Evolutionary conservation across 2,329 filamentous ascomycete species (phyloP), one percentile per base, ranked within the genome.

Genomic region (Intubia oerlemansii): DNA sequence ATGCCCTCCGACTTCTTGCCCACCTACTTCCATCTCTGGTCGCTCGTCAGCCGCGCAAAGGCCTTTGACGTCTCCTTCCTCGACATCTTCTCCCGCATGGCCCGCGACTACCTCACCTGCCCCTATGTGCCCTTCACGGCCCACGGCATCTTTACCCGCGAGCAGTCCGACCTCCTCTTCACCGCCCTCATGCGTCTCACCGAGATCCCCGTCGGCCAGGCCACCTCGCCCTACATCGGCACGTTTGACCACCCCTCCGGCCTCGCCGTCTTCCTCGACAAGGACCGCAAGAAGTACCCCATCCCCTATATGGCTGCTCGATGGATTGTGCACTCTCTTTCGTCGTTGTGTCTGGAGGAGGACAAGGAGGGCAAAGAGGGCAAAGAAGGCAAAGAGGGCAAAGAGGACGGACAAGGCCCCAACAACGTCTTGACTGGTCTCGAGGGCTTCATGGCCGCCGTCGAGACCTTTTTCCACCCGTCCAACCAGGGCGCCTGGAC

Each of bases 401-500:
- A n/a, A n/a, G n/a, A n/a, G n/a, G 29, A 24, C 11, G 14, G 12
- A 11, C 14, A n/a, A 17, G 17, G 29, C 7, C 29, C 37, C 9
- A 73, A 74, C 31, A 95, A 84, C 1, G 68, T 91, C 24, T 52
- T 98, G 41, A 68, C 75, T 19, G 80, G 78, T 38, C 62, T 98
- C 5, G 85, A 98, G 48, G 85, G 80, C 1, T 59, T 98, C 29
- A 77, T 98, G 39, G 78, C 95, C 48, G 88, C 84, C 3, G 76
- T 95, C 26, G 88, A 98, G 49, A 98, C 88, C 1, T 98, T 98
- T 50, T 98, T 93, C 58, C 88, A 98, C 43, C 88, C 88, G 3
- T 98, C 88, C 3, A 98, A 98, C 48, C 79, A 85, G 29, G 88
- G 88, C 10, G 58, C 58, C 10, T 98, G 88, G 88, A 91, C 85